Conservation (phyloP, 148 eudicot species). For the Salicornia ramosissima region DNA sequence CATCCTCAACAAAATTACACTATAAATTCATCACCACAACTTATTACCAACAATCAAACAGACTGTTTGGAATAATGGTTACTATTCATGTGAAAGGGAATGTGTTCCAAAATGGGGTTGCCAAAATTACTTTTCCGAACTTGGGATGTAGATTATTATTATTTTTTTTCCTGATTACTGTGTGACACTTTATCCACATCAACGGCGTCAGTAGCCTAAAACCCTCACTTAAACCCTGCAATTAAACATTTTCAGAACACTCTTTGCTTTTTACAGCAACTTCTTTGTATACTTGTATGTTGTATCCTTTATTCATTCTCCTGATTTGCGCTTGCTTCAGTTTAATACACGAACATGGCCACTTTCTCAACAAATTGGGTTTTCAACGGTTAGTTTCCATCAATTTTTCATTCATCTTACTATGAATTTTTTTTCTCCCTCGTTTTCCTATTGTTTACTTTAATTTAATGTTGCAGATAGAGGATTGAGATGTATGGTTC, state of each 20-base stretch:
- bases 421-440: background rate
- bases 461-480: conserved; percentile 12
- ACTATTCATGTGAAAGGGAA: too few relatives aligned
- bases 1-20: too few relatives aligned
- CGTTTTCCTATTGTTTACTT: background rate
- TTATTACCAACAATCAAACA: too few relatives aligned
- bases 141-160: too few relatives aligned
- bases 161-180: too few relatives aligned
- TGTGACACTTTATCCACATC: background rate
- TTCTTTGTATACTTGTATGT: too few relatives aligned
- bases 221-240: conserved; percentile 6
- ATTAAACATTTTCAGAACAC: background rate
- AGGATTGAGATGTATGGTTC: conserved; percentile 19
- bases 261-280: background rate
- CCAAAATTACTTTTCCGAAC: too few relatives aligned
- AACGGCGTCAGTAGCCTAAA: background rate
- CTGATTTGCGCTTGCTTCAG: background rate
- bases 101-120: too few relatives aligned
- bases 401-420: background rate
- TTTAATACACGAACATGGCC: conserved; percentile 2
- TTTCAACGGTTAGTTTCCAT: conserved; percentile 11
- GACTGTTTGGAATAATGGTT: too few relatives aligned
- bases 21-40: too few relatives aligned
- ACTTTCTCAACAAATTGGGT: conserved; percentile 12
- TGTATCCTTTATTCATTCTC: too few relatives aligned